These are phyloP conservation scores for Angomonas ambiguus DNA, from an alignment of 208 protist species.

Conservation along the genomic window DNA sequence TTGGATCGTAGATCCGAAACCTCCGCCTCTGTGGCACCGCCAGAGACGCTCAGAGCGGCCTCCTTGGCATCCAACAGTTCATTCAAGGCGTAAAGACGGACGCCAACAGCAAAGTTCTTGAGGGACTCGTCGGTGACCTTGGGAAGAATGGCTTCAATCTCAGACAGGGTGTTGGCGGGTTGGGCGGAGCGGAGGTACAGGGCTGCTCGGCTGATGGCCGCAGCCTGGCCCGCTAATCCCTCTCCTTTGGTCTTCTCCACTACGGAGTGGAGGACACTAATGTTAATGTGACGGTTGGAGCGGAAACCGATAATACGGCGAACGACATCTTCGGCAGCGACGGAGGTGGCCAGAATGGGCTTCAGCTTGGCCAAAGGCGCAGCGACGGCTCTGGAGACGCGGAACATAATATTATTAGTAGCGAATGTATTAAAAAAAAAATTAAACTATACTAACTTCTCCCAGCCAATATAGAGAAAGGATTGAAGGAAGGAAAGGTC, in stretches of 20 bases:
- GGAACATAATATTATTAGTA: constrained; percentile 40
- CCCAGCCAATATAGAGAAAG: too few relatives aligned
- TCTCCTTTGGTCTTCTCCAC: constrained; percentile 72
- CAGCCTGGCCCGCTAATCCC: constrained; percentile 51
- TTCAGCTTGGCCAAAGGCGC: constrained; percentile 62
- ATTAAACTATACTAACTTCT: constrained; percentile 4
- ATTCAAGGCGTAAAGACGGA: constrained; percentile 60
- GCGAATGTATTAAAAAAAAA: constrained; percentile 15
- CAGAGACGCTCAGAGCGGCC: constrained; percentile 60
- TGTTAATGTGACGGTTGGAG: constrained; percentile 29
- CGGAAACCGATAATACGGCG: constrained; percentile 57
- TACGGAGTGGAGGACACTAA: constrained; percentile 55
- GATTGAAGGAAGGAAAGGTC: too few relatives aligned
- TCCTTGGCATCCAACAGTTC: constrained; percentile 76
- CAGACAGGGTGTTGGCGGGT: constrained; percentile 37
- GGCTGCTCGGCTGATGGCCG: constrained; percentile 36
- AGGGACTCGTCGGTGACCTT: constrained; percentile 58
- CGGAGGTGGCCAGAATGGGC: constrained; percentile 59
- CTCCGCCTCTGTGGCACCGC: constrained; percentile 72
- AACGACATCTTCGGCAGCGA: constrained; percentile 42
- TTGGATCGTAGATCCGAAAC: constrained; percentile 59
- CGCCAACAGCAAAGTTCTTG: constrained; percentile 57
- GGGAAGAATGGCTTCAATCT: constrained; percentile 56
- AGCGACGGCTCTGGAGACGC: constrained; percentile 22
- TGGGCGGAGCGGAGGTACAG: constrained; percentile 53